phyloP scores from a whole-genome alignment of 2,329 filamentous ascomycete genomes.

The Cordyceps farinosa region DNA sequence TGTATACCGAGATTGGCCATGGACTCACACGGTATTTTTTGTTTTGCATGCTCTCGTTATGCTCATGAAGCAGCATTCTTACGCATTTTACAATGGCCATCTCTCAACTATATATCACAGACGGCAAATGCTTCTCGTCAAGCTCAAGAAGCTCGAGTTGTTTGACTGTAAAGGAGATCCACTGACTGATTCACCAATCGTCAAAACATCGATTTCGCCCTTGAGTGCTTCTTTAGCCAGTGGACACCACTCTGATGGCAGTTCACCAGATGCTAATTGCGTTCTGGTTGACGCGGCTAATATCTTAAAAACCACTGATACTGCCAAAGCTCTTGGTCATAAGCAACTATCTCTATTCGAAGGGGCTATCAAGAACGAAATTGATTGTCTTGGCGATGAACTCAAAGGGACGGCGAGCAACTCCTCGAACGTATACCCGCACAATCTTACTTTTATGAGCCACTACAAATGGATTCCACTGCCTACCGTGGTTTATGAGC shows the following conservation, averaged over 20 bases:
- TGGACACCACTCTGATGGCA: not conserved
- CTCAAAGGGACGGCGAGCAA: constrained; percentile 59
- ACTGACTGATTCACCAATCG: constrained; percentile 24
- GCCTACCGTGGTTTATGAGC: constrained; percentile 75
- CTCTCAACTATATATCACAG: constrained; percentile 58
- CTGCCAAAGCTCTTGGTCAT: constrained; percentile 54
- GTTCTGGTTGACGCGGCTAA: constrained; percentile 42
- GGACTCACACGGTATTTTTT: constrained; percentile 78
- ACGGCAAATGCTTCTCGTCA: constrained; percentile 41
- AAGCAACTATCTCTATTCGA: constrained; percentile 63
- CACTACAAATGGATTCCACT: constrained; percentile 71
- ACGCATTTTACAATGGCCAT: constrained; percentile 75
- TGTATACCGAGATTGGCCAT: constrained; percentile 71
- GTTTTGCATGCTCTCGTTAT: constrained; percentile 71
- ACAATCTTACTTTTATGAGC: constrained; percentile 62
- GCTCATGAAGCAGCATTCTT: constrained; percentile 82
- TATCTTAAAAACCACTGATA: constrained; percentile 60
- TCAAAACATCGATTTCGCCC: not conserved
- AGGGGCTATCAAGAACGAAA: constrained; percentile 62
- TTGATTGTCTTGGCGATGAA: constrained; percentile 61
- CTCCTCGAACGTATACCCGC: constrained; percentile 55
- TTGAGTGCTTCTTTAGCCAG: not conserved
- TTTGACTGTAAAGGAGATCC: constrained; percentile 45
- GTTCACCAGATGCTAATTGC: not conserved
- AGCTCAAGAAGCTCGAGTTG: constrained; percentile 55